Percentiles rank a stretch among this genome's conserved stretches.
Evolutionary conservation across 176 grass and related monocot genomes (phyloP).

Genomic region (Eremochloa ophiuroides): DNA sequence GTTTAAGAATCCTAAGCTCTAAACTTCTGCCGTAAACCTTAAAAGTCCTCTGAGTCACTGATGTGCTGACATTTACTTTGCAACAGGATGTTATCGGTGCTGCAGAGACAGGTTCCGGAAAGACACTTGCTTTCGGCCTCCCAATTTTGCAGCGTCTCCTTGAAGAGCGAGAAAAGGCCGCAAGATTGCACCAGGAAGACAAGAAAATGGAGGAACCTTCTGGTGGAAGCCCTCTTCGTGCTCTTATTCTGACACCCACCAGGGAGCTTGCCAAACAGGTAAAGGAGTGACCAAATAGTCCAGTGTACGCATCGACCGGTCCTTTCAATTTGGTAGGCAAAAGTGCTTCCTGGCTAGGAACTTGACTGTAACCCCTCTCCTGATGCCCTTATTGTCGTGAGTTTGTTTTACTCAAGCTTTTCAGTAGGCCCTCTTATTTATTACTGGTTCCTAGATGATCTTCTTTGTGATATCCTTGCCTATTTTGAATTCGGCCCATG

Average conservation of each 20-base stretch:
- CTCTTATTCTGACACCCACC: slow-evolving; percentile 86
- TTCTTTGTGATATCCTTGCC: background rate
- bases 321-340: background rate
- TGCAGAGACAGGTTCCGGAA: slow-evolving; percentile 92
- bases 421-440: background rate
- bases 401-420: background rate
- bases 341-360: background rate
- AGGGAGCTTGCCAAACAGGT: slow-evolving; percentile 96
- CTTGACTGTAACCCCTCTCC: background rate
- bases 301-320: background rate
- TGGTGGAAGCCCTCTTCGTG: slow-evolving; percentile 56
- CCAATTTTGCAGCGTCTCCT: slow-evolving; percentile 87
- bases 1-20: background rate
- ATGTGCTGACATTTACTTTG: slow-evolving; percentile 23
- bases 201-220: slow-evolving; percentile 24
- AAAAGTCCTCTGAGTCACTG: background rate
- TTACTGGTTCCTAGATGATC: slow-evolving; percentile 7
- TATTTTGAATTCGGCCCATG: background rate
- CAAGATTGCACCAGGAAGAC: slow-evolving; percentile 35
- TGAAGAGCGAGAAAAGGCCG: slow-evolving; percentile 73
- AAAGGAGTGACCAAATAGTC: background rate
- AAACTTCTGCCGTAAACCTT: background rate
- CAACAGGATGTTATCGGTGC: slow-evolving; percentile 96
- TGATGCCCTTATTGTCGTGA: background rate
- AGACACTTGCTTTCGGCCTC: slow-evolving; percentile 88